Evolutionary conservation across 352 stramenopile genomes (phyloP), one percentile per base, ranked within the genome.

Genomic region (Phytophthora litchii): DNA sequence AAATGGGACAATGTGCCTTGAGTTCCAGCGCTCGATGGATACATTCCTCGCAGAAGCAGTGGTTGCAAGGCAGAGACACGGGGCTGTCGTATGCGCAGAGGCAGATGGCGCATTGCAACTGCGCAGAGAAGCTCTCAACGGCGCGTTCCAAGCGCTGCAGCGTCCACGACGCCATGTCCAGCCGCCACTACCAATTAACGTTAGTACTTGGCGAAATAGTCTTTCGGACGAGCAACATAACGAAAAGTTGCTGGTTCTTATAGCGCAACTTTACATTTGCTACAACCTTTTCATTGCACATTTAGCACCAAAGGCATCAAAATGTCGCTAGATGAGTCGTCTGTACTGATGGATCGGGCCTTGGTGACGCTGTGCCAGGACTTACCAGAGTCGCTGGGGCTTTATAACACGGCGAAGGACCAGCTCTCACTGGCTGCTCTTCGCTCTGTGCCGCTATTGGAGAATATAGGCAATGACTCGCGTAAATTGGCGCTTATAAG

Each of bases 1-100:
- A 95, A 50, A 95, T 93, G 6, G 86, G 86, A 42, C 86, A 95
- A 42, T 80, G 52, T 14, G 78, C 52, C 60, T 91, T 92, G 60
- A 94, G 79, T 60, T 91, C 79, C 12, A 95, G 67, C 36, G 84
- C 81, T 47, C 83, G 83, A 58, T 92, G 75, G 67, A 95, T 95
- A 67, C 86, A 95, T 54, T 92, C 82, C 53, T 92, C 80, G 49
- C 86, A 95, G 64, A 94, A 95, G 64, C 79, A 92, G 71, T 95
- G 86, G 59, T 94, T 91, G 61, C 86, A 95, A 14, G 86, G 86
- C 60, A 95, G 59, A 9, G 86, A 94, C 31, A 81, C 73, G 21
- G 86, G 83, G 27, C 60, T 76, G 6, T 75, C 69, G 64, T 92
- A 91, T 32, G 78, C 69, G 62, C 80, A 91, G 17, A 95, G 71